phyloP scores from a whole-genome alignment of 208 protist genomes.

The Leishmania major region DNA sequence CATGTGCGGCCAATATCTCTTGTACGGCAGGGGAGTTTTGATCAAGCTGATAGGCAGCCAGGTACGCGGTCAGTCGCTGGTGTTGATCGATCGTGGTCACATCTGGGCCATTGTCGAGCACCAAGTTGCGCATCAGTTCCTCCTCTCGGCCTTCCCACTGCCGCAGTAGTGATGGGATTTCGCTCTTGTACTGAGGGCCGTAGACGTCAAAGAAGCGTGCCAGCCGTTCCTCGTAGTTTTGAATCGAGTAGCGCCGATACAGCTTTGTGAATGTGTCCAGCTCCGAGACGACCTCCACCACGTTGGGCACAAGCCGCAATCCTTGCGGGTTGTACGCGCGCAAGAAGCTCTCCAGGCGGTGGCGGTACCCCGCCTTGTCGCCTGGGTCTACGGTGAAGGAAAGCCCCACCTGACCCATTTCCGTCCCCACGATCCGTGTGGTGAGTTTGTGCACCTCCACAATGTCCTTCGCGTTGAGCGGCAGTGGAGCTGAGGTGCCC shows the following conservation, averaged over 20 bases:
- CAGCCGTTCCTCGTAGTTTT: conserved; percentile 66
- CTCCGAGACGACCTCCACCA: conserved; percentile 65
- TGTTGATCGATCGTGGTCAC: conserved; percentile 46
- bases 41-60: conserved; percentile 49
- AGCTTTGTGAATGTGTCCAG: conserved; percentile 83
- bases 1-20: conserved; percentile 25
- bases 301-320: conserved; percentile 56
- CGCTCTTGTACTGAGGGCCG: conserved; percentile 45
- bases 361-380: conserved; percentile 55
- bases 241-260: conserved; percentile 65
- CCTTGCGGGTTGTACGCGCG: conserved; percentile 61
- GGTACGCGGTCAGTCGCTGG: conserved; percentile 62
- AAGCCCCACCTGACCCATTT: conserved; percentile 78
- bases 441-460: conserved; percentile 66
- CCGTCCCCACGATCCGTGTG: conserved; percentile 66
- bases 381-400: conserved; percentile 61
- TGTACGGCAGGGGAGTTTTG: conserved; percentile 29
- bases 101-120: conserved; percentile 80
- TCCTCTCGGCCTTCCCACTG: conserved; percentile 79
- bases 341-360: conserved; percentile 63
- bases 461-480: conserved; percentile 48
- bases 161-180: conserved; percentile 50
- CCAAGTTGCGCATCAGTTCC: conserved; percentile 75
- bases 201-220: conserved; percentile 68
- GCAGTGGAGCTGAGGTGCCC: conserved; percentile 40